Base-by-base conservation (phyloP, 805 yeast species). In the Pichia ethanolica region DNA sequence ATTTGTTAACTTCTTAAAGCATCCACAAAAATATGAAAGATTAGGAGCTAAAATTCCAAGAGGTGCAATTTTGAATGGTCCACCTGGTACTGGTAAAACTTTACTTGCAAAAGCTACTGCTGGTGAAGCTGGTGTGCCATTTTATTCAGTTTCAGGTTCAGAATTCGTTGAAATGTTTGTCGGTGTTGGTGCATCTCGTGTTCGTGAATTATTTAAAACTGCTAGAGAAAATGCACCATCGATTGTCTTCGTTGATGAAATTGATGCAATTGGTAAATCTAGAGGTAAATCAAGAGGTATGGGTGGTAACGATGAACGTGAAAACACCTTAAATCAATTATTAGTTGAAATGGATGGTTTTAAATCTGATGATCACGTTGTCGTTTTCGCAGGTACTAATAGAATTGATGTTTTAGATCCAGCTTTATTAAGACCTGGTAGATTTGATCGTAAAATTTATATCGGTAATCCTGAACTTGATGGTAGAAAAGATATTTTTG, bases 61-160 rank as follows among this genome's bases (percentile, higher is more conserved):
- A 65, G 97, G 97, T 64, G 97, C 97, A 7, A 86, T 89, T 56
- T 70, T 89, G 45, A 84, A 95, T 11, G 97, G 97, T 56, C 95
- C 96, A 14, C 97, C 97, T 40, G 97, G 97, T 73, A 89, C 97
- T 3, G 97, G 97, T 79, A 89, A 89, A 67, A 89, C 97, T 0
- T 69, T 89, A 54, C 70, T 89, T 49, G 97, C 97, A 27, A 89
- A 86, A 66, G 97, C 97, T 11, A 89, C 97, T 28, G 97, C 97
- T 3, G 97, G 97, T 58, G 97, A 89, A 66, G 96, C 97, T 2
- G 93, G 88, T 45, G 97, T 89, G 46, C 96, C 97, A 28, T 89
- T 89, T 65, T 81, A 81, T 56, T 83, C 93, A 26, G 96, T 89
- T 7, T 85, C 95, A 1, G 97, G 96, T 59, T 88, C 96, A 12